Evolutionary conservation across 1,139 yeast genomes (phyloP).

Genomic region (Yamadazyma mexicana): DNA sequence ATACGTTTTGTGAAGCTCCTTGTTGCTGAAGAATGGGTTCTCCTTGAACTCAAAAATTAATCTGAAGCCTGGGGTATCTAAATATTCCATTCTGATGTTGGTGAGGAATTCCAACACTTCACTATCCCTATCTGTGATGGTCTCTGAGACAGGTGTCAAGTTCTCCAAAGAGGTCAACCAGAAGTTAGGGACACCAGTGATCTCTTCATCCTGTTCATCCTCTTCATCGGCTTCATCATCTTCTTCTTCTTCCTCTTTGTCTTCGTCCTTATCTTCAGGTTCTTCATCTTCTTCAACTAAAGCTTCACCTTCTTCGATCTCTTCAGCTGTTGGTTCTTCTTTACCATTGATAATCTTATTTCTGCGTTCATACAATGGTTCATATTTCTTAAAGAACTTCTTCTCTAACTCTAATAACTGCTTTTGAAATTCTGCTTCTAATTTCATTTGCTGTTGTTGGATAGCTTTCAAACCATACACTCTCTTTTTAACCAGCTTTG

Average conservation of each 20-base stretch:
- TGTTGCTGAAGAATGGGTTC: conserved; percentile 79
- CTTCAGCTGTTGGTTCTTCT: conserved; percentile 75
- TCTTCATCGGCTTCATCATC: conserved; percentile 48
- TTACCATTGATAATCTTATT: conserved; percentile 69
- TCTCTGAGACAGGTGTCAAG: conserved; percentile 76
- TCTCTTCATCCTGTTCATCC: conserved; percentile 38
- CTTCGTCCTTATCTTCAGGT: conserved; percentile 29
- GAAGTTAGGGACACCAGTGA: conserved; percentile 85
- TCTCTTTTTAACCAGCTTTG: conserved; percentile 73
- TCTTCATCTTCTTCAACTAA: conserved; percentile 55
- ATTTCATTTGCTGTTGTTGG: conserved; percentile 75
- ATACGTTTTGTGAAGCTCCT: conserved; percentile 75
- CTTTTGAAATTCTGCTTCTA: conserved; percentile 89
- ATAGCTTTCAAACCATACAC: conserved; percentile 82
- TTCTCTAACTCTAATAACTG: conserved; percentile 87
- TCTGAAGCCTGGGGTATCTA: conserved; percentile 87
- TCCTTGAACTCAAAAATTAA: conserved; percentile 77
- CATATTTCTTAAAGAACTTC: conserved; percentile 70
- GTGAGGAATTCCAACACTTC: conserved; percentile 71
- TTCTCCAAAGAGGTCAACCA: conserved; percentile 97
- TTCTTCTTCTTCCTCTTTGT: conserved; percentile 38
- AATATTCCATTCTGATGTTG: conserved; percentile 80
- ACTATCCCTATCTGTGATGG: conserved; percentile 87
- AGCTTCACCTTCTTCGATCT: conserved; percentile 73
- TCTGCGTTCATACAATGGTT: conserved; percentile 78